Base-by-base conservation (phyloP, 805 yeast species). In the Candida cerambycidarum region DNA sequence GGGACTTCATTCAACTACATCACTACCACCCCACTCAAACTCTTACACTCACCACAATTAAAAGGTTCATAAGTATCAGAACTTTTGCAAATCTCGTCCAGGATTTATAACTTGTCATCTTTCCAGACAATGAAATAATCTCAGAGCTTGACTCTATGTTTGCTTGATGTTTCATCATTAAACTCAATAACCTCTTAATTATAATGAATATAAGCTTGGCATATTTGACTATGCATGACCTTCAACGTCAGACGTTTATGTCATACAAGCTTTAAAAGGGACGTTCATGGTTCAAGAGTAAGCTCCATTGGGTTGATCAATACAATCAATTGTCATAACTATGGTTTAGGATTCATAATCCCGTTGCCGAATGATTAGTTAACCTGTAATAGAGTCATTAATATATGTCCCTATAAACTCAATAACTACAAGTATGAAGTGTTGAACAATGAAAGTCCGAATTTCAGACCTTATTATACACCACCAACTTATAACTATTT, bases 61-160 rank as follows among this genome's bases (percentile, higher is more conserved):
- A 49, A 46, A 49, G 48, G 53, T 28, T 46, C 39, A 4, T 8
- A 46, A 49, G 53, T 46, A 42, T 64, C 71, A 65, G 70, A 67
- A 64, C 44, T 51, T 25, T 45, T 74, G 86, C 86, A 82, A 79
- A 63, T 81, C 86, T 83, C 89, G 80, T 83, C 90, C 78, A 53
- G 57, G 62, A 61, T 54, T 47, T 47, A 40, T 28, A 56, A 53
- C 72, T 68, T 48, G 68, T 62, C 74, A 68, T 68, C 64, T 68
- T 68, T 68, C 74, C 74, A 68, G 73, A 59, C 73, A 53, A 66
- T 69, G 71, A 61, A 52, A 46, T 65, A 63, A 63, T 72, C 83
- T 83, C 87, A 75, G 90, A 83, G 89, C 90, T 83, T 83, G 90
- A 83, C 90, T 83, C 90, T 82, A 82, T 82, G 86, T 81, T 79